Percentiles rank a stretch among this genome's conserved stretches.
Conservation (phyloP, 139 green algal species). For the Tetraselmis striata region DNA sequence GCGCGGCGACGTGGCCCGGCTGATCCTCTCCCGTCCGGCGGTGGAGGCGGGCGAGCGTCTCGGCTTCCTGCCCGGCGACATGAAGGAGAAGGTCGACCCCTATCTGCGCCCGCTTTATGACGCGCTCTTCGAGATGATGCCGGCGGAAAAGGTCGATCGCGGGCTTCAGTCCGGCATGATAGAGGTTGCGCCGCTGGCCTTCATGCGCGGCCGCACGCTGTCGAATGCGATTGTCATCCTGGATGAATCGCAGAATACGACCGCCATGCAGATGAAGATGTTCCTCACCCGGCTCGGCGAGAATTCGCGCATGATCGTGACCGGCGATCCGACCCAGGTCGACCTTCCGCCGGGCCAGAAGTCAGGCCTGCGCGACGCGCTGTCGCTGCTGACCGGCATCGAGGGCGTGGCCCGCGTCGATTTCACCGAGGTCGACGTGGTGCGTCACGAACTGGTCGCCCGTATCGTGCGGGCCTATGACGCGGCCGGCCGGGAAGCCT, state of each 20-base stretch:
- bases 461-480: too few species aligned
- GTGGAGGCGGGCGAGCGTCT: conserved; percentile 3
- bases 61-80: conserved; percentile 12
- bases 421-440: too few species aligned
- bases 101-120: conserved; percentile 19
- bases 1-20: not conserved
- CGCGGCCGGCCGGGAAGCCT: too few species aligned
- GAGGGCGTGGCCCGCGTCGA: too few species aligned
- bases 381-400: too few species aligned
- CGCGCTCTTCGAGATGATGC: conserved; percentile 1
- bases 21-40: conserved; percentile 6
- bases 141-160: not conserved
- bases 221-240: conserved; percentile 16
- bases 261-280: conserved; percentile 16
- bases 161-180: not conserved
- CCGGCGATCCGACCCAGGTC: conserved; percentile 14
- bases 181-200: conserved; percentile 18
- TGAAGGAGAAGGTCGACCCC: conserved; percentile 13
- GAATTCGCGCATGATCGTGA: conserved; percentile 1
- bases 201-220: conserved; percentile 18
- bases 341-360: conserved; percentile 12
- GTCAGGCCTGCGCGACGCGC: too few species aligned
- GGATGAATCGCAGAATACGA: conserved; percentile 19
- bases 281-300: conserved; percentile 18
- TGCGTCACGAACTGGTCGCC: too few species aligned